Conservation (phyloP, 2,329 filamentous ascomycete genomes). For the Aciculosporium take region DNA sequence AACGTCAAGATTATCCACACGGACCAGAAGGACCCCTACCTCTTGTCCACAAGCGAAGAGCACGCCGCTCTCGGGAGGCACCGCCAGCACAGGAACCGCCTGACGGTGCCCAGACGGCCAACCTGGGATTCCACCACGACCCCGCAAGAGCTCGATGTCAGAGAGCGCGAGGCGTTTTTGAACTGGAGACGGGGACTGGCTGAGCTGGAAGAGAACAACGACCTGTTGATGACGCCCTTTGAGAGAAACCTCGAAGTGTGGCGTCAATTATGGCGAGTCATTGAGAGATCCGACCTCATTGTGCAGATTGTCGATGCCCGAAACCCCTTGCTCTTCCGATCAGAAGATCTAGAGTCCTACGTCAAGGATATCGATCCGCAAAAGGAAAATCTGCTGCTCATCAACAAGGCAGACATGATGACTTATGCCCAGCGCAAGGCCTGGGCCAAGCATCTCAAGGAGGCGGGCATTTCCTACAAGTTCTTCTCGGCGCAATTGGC, state of each 20-base stretch:
- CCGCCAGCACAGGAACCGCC: constrained; percentile 57
- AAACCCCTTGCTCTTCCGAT: constrained; percentile 87
- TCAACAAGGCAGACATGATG: constrained; percentile 99
- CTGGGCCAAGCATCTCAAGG: constrained; percentile 79
- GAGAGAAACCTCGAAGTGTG: constrained; percentile 96
- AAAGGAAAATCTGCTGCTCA: constrained; percentile 82
- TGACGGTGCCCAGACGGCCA: constrained; percentile 84
- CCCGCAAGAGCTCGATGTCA: constrained; percentile 60
- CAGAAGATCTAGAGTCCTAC: constrained; percentile 82
- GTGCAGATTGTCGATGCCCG: constrained; percentile 97
- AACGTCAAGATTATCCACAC: constrained; percentile 98
- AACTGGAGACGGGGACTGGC: constrained; percentile 83
- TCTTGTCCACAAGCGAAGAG: constrained; percentile 78
- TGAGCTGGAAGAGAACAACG: constrained; percentile 84
- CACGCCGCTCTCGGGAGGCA: constrained; percentile 66
- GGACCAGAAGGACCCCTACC: constrained; percentile 89
- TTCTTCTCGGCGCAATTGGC: constrained; percentile 94
- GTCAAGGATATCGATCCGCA: constrained; percentile 81
- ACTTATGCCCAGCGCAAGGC: constrained; percentile 63
- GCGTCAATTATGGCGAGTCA: constrained; percentile 95
- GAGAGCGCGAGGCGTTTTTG: constrained; percentile 68
- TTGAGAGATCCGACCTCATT: constrained; percentile 86
- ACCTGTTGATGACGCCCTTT: constrained; percentile 93
- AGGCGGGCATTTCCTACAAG: constrained; percentile 71
- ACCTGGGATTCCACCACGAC: constrained; percentile 81